Conservation (phyloP, 2,329 filamentous ascomycete genomes). For the Aspergillus tamarii region DNA sequence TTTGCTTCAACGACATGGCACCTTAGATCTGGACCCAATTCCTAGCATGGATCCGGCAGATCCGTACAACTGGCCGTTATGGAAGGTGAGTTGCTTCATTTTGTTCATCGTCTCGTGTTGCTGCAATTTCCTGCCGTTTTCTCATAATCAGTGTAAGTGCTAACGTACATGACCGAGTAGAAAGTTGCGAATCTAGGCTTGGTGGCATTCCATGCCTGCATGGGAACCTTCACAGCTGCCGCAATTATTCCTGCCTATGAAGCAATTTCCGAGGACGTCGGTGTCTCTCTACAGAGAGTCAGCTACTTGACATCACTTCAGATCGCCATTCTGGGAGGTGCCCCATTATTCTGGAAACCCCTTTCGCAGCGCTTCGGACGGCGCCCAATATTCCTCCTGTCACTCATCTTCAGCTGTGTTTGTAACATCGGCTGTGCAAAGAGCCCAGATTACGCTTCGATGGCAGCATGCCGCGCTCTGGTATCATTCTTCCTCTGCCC, state of each 20-base stretch:
- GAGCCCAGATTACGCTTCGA: slow-evolving; percentile 51
- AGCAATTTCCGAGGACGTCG: slow-evolving; percentile 55
- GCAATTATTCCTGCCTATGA: slow-evolving; percentile 57
- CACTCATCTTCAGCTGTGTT: slow-evolving; percentile 48
- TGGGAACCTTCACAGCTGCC: slow-evolving; percentile 58
- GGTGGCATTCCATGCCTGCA: slow-evolving; percentile 60
- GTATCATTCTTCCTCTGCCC: slow-evolving; percentile 58
- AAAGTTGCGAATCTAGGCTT: slow-evolving; percentile 48
- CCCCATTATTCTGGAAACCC: slow-evolving; percentile 59
- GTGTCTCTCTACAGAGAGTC: slow-evolving; percentile 51
- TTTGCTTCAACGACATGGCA: slow-evolving; percentile 57
- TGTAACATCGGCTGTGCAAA: slow-evolving; percentile 59
- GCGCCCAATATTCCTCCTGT: slow-evolving; percentile 57
- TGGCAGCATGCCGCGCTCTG: slow-evolving; percentile 55
- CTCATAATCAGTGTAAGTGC: not conserved
- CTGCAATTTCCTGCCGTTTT: not conserved
- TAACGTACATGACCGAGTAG: slow-evolving; percentile 14
- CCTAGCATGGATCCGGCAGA: slow-evolving; percentile 55
- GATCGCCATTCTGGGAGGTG: slow-evolving; percentile 56
- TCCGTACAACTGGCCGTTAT: slow-evolving; percentile 59
- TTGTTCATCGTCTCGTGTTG: not conserved
- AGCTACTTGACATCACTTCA: slow-evolving; percentile 59
- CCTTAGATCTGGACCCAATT: slow-evolving; percentile 57
- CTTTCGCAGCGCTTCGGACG: slow-evolving; percentile 57
- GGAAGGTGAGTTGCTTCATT: slow-evolving; percentile 46